A percentile compares a stretch with the other conserved stretches of the same genome.
phyloP scores from a whole-genome alignment of 257 asterid species.

The Leptodermis oblonga region DNA sequence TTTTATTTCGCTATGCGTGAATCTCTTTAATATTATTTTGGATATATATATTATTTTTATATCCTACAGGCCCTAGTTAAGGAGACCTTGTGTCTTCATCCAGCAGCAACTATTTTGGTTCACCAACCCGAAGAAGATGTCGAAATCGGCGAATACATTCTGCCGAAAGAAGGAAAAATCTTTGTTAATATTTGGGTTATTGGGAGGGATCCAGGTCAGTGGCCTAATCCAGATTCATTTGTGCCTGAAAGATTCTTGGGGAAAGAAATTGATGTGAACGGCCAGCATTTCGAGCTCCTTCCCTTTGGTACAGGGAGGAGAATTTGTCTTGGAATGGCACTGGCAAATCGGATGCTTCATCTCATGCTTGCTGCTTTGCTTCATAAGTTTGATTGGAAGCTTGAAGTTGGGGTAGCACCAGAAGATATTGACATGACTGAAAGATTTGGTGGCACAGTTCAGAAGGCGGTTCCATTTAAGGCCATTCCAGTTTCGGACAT shows the following conservation, averaged over 20 bases:
- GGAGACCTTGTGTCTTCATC: constrained; percentile 44
- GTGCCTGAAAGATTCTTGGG: constrained; percentile 36
- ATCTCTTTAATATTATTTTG: no score
- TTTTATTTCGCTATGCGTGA: no score
- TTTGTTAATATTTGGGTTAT: constrained; percentile 39
- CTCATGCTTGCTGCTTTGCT: constrained; percentile 32
- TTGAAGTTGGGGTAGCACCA: constrained; percentile 11
- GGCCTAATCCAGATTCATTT: constrained; percentile 30
- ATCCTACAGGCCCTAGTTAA: no score
- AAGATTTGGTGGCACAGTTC: constrained; percentile 29
- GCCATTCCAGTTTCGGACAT: constrained; percentile 21
- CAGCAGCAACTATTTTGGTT: constrained; percentile 24
- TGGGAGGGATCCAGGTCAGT: constrained; percentile 28
- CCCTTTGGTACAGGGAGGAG: constrained; percentile 43
- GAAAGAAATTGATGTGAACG: constrained; percentile 16
- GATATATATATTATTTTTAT: no score
- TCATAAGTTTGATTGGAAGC: constrained; percentile 31
- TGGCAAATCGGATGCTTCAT: constrained; percentile 41
- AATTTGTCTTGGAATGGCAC: constrained; percentile 35
- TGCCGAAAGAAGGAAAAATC: constrained; percentile 28
- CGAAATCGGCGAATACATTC: constrained; percentile 21
- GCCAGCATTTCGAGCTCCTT: constrained; percentile 35
- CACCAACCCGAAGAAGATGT: constrained; percentile 26
- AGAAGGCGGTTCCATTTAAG: constrained; percentile 26
- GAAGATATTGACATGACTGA: constrained; percentile 33